These are phyloP conservation scores for Puccinia triticina DNA, from an alignment of 1,284 basidiomycete genomes.

Conservation along the genomic window DNA sequence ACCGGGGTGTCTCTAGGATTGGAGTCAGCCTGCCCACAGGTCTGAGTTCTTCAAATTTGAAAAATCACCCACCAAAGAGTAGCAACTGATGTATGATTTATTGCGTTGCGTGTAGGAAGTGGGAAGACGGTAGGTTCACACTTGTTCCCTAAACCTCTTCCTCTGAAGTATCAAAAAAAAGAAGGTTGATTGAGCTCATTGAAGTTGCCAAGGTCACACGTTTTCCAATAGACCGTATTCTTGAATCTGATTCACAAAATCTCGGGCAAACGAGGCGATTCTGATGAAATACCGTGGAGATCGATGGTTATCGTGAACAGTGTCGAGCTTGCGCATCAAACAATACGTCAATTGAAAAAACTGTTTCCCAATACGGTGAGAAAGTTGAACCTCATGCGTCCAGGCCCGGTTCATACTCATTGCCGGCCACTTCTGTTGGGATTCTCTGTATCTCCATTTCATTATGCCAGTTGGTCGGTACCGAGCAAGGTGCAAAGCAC, in stretches of 20 bases:
- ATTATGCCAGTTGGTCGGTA: constrained; percentile 68
- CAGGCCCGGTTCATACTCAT: background rate
- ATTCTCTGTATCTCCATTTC: background rate
- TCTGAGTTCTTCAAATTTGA: background rate
- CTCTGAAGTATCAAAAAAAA: background rate
- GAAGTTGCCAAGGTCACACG: background rate
- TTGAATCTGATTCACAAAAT: constrained; percentile 56
- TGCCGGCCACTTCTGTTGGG: background rate
- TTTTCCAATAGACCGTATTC: constrained; percentile 26
- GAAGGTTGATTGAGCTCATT: constrained; percentile 3
- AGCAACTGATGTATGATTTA: background rate
- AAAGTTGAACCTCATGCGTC: background rate
- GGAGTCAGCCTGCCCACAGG: constrained; percentile 87
- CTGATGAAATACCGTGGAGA: constrained; percentile 63
- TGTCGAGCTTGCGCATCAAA: constrained; percentile 83
- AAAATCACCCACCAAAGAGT: background rate
- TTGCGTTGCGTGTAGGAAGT: constrained; percentile 5
- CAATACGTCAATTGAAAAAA: constrained; percentile 72
- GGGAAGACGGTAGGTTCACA: constrained; percentile 34
- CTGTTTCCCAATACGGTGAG: constrained; percentile 70
- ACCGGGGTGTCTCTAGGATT: constrained; percentile 70
- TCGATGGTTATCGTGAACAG: constrained; percentile 84
- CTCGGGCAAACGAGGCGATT: constrained; percentile 64
- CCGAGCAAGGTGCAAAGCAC: constrained; percentile 81
- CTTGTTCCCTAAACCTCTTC: background rate